These are phyloP conservation scores for Ophiosphaerella korrae DNA, from an alignment of 2,329 filamentous ascomycete species.

Conservation along the genomic window DNA sequence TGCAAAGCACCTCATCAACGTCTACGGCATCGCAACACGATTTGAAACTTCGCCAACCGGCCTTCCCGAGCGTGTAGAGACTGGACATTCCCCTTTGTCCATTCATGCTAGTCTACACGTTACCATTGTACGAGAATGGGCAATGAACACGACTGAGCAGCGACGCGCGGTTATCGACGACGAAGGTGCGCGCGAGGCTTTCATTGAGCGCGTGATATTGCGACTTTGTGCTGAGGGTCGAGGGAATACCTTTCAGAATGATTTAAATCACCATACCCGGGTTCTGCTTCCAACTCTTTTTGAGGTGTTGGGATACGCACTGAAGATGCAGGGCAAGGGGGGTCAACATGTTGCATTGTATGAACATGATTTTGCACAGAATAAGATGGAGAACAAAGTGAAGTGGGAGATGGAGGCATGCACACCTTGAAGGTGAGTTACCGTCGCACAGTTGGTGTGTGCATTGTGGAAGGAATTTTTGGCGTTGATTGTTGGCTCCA, in stretches of 20 bases:
- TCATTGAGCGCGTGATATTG: slow-evolving; percentile 20
- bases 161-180: slow-evolving; percentile 8
- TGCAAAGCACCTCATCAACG: slow-evolving; percentile 25
- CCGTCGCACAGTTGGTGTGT: neutral
- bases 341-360: slow-evolving; percentile 18
- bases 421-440: neutral
- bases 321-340: slow-evolving; percentile 18
- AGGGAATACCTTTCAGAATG: slow-evolving; percentile 29
- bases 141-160: slow-evolving; percentile 1
- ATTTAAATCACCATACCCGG: slow-evolving; percentile 14
- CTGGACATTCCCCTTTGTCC: slow-evolving; percentile 25
- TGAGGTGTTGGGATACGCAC: slow-evolving; percentile 23
- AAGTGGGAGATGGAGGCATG: slow-evolving; percentile 21
- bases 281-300: slow-evolving; percentile 35
- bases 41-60: slow-evolving; percentile 32
- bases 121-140: slow-evolving; percentile 33
- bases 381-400: slow-evolving; percentile 28
- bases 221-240: slow-evolving; percentile 24
- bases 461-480: neutral
- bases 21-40: slow-evolving; percentile 23
- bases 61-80: slow-evolving; percentile 27
- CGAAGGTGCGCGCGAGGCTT: slow-evolving; percentile 11
- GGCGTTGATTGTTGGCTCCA: too few relatives aligned
- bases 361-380: slow-evolving; percentile 29
- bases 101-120: slow-evolving; percentile 36